These are phyloP conservation scores for Aureobasidium subglaciale DNA, from an alignment of 2,329 filamentous ascomycete genomes.

Conservation along the genomic window DNA sequence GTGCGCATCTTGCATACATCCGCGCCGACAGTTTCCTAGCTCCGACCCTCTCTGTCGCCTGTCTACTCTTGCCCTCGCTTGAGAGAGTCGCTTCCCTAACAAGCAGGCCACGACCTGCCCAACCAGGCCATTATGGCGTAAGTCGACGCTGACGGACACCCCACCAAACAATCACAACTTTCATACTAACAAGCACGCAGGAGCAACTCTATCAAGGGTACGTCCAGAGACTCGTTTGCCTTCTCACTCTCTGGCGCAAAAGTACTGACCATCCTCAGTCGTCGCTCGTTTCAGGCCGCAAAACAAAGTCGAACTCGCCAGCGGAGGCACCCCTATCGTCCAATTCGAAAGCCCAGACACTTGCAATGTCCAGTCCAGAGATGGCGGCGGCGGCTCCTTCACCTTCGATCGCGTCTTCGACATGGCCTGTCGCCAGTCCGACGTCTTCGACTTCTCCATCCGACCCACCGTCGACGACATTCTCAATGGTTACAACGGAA, in stretches of 20 bases:
- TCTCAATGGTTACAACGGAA: conserved; percentile 97
- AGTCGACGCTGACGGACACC: conserved; percentile 24
- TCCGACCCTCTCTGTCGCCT: not conserved
- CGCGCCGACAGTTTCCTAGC: not conserved
- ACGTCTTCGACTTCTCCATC: conserved; percentile 98
- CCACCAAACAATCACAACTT: conserved; percentile 11
- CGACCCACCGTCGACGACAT: conserved; percentile 94
- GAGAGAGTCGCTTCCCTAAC: not conserved
- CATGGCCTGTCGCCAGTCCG: conserved; percentile 80
- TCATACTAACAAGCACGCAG: conserved; percentile 26
- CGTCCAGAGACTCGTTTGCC: conserved; percentile 15
- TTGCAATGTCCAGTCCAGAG: conserved; percentile 76
- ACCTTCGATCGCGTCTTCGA: conserved; percentile 98
- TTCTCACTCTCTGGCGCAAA: not conserved
- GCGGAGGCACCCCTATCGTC: conserved; percentile 87
- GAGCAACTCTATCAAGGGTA: conserved; percentile 43
- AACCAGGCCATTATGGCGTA: conserved; percentile 39
- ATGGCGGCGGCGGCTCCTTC: conserved; percentile 69
- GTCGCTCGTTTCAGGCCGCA: conserved; percentile 96
- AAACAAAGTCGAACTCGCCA: conserved; percentile 87
- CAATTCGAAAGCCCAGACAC: conserved; percentile 83
- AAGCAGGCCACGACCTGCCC: conserved; percentile 10
- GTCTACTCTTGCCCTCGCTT: not conserved
- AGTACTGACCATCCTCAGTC: conserved; percentile 54
- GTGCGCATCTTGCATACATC: conserved; percentile 3